Base-by-base conservation (phyloP, 2,329 filamentous ascomycete genomes). In the Pseudopithomyces chartarum region DNA sequence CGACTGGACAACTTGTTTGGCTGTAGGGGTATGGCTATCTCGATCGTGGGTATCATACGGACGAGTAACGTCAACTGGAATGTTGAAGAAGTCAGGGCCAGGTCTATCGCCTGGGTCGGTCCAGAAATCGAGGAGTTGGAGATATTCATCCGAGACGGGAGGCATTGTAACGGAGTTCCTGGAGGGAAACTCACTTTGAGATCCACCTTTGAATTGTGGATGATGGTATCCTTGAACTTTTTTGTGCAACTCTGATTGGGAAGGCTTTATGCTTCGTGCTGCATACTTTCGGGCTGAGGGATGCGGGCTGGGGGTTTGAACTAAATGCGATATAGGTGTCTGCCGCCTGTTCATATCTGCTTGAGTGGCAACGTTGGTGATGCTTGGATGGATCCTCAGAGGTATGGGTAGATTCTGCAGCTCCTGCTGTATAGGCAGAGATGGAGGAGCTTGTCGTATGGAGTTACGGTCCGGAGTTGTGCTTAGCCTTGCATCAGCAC, bases 1-100 rank as follows among this genome's bases (percentile, higher is more conserved):
- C 2, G 48, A 40, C 13, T 51, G 48, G n/a, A 51, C 15, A 38
- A 51, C n/a, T 13, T 42, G 48, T 17, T 51, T 51, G 3, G 48
- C 20, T 1, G 38, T 42, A 6, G 38, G 36, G 3, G 38, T 15
- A 33, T 17, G 13, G 7, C 3, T 12, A 11, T 2, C 11, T 15
- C 19, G 19, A 20, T 3, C 26, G n/a, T 10, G 7, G 44, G 0
- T 10, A 1, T 15, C 20, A 4, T 15, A 19, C 32, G 19, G 13
- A n/a, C 17, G 12, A 6, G 3, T 10, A 12, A 32, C 12, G 1
- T 48, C 12, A 20, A 13, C 33, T 6, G 43, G 45, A 36, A 36
- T 20, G 32, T 36, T 32, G 19, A 32, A 47, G 8, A 47, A 47
- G 13, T 47, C 17, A 13, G 45, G 45, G 6, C 45, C 45, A 10